phyloP scores from a whole-genome alignment of 371 early-diverging fungal species.

The Actinomortierella wolfii region DNA sequence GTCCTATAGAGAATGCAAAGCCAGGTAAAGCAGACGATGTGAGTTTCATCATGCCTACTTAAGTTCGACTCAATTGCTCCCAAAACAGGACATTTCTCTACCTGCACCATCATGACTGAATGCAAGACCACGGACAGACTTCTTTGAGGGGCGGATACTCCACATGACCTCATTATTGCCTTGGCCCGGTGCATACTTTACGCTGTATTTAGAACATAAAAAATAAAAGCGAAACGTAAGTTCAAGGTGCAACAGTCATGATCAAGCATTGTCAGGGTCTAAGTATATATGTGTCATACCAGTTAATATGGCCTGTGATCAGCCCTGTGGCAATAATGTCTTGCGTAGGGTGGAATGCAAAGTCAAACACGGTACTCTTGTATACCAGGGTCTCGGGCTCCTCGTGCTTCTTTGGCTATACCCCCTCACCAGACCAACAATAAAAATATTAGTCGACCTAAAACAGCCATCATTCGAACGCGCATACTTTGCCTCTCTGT shows the following conservation, averaged over 20 bases:
- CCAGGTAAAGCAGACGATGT: constrained; percentile 7
- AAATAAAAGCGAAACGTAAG: constrained; percentile 13
- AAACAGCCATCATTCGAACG: too few relatives aligned
- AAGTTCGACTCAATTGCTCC: too few relatives aligned
- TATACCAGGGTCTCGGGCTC: constrained; percentile 38
- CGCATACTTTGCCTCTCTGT: too few relatives aligned
- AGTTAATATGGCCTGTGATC: constrained; percentile 78
- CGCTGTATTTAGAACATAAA: constrained; percentile 18
- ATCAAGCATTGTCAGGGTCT: too few relatives aligned
- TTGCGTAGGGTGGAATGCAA: constrained; percentile 74
- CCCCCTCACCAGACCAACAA: constrained; percentile 9
- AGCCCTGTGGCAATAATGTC: constrained; percentile 75
- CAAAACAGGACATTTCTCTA: too few relatives aligned
- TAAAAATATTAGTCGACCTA: constrained; percentile 11
- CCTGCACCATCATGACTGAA: constrained; percentile 78
- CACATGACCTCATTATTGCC: constrained; percentile 62
- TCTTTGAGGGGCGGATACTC: constrained; percentile 69
- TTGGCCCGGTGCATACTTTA: constrained; percentile 53
- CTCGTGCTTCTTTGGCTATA: not conserved
- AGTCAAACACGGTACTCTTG: constrained; percentile 61
- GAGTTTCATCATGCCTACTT: too few relatives aligned
- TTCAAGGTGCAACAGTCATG: not conserved
- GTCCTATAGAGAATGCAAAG: constrained; percentile 37
- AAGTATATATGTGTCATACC: too few relatives aligned
- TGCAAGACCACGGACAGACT: constrained; percentile 81